phyloP scores from a whole-genome alignment of 805 yeast species.

The Lachancea sp. region DNA sequence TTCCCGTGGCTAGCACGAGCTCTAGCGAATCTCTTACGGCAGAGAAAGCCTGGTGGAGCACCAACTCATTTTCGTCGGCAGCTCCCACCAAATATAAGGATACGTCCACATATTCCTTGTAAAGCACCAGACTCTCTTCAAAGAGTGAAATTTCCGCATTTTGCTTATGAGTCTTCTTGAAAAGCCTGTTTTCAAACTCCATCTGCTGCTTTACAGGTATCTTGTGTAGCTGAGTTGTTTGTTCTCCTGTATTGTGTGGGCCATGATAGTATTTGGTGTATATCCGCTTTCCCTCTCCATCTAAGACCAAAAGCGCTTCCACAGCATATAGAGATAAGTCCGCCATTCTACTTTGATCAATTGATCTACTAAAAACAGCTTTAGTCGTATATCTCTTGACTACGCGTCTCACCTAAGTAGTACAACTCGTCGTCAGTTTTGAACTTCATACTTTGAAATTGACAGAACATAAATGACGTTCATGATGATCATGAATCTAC shows the following conservation, averaged over 20 bases:
- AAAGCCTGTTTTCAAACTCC: slow-evolving; percentile 67
- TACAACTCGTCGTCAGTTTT: no score
- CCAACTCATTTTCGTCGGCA: slow-evolving; percentile 78
- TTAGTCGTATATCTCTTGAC: no score
- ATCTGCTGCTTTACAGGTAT: slow-evolving; percentile 49
- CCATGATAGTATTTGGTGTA: slow-evolving; percentile 79
- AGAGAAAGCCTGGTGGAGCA: slow-evolving; percentile 65
- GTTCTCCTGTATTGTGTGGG: slow-evolving; percentile 42
- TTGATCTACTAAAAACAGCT: neutral
- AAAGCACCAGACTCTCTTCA: slow-evolving; percentile 76
- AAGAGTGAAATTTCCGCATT: slow-evolving; percentile 74
- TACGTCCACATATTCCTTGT: slow-evolving; percentile 76
- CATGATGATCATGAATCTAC: no score
- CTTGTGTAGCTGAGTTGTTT: slow-evolving; percentile 7
- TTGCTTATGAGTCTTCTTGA: slow-evolving; percentile 70
- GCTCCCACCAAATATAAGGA: slow-evolving; percentile 62
- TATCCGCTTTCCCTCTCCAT: slow-evolving; percentile 71
- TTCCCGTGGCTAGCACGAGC: slow-evolving; percentile 53
- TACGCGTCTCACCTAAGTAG: no score
- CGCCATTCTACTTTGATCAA: slow-evolving; percentile 15
- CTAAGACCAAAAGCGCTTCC: slow-evolving; percentile 73
- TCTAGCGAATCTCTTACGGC: slow-evolving; percentile 80
- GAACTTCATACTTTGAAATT: no score
- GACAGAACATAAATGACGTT: no score
- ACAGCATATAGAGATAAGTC: slow-evolving; percentile 72